Evolutionary conservation across 2,329 filamentous ascomycete species (phyloP).

Genomic region (Penicillium sp.): DNA sequence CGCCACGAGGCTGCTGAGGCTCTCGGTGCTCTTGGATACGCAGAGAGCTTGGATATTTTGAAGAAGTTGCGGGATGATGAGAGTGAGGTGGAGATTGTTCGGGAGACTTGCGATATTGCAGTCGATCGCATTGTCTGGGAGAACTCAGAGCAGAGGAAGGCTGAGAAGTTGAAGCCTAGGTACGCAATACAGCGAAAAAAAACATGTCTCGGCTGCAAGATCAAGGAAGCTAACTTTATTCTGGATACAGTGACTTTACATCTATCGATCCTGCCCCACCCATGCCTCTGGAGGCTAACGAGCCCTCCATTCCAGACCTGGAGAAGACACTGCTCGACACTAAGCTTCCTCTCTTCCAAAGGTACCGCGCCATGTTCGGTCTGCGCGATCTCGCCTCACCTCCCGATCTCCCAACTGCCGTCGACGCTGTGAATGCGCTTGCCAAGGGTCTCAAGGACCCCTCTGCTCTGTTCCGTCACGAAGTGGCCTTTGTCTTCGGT

Average conservation of each 20-base stretch:
- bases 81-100: slow-evolving; percentile 78
- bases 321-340: slow-evolving; percentile 79
- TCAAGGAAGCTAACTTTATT: slow-evolving; percentile 19
- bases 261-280: slow-evolving; percentile 95
- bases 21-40: slow-evolving; percentile 80
- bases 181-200: slow-evolving; percentile 45
- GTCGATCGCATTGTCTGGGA: slow-evolving; percentile 95
- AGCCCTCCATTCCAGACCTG: slow-evolving; percentile 71
- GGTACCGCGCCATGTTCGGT: slow-evolving; percentile 98
- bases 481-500: slow-evolving; percentile 97
- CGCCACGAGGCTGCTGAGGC: slow-evolving; percentile 96
- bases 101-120: slow-evolving; percentile 95
- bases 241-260: slow-evolving; percentile 75
- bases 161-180: slow-evolving; percentile 82
- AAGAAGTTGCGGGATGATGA: slow-evolving; percentile 72
- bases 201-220: background rate
- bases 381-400: slow-evolving; percentile 93
- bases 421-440: slow-evolving; percentile 82
- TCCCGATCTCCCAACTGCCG: slow-evolving; percentile 84
- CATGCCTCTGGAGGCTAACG: slow-evolving; percentile 67
- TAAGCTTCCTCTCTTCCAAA: slow-evolving; percentile 77
- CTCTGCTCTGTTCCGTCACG: slow-evolving; percentile 93
- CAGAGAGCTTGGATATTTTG: slow-evolving; percentile 73
- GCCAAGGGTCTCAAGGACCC: slow-evolving; percentile 82
- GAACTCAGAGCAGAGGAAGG: slow-evolving; percentile 70